Evolutionary conservation across 176 grass and related monocot species (phyloP), one percentile per base, ranked within the genome.

Genomic region (Bromus sterilis): DNA sequence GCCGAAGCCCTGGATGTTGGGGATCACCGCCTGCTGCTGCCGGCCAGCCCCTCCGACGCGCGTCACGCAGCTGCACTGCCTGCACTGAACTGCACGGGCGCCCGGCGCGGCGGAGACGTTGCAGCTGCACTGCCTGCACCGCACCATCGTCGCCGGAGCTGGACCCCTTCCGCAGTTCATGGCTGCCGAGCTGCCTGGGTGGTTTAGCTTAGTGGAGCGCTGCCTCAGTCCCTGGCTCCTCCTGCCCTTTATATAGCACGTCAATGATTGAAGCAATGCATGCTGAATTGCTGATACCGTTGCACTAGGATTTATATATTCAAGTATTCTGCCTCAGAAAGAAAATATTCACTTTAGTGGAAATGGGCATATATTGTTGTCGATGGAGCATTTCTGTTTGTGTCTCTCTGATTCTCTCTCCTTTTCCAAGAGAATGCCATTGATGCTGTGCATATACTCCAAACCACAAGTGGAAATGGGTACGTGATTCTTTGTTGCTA

Each of bases 81-180:
- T 6, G 76, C 94, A 97, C 44, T 85, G 75, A 78, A 97, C 43
- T 28, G 75, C 81, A 33, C 78, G 42, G 84, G 43, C 21, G 10
- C 75, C 76, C 48, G 78, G 74, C n/a, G 49, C 78, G 70, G 86
- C 81, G 1, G 25, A 5, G 7, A 93, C 78, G 11, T 14, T 35
- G n/a, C 58, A 32, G 30, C 83, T 44, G 78, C 85, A 76, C 60
- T 68, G 42, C 78, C 36, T 86, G 85, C 85, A 86, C 34, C 85
- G 61, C 48, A 64, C n/a, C 9, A 57, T 25, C 9, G 35, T 4
- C 7, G 44, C 44, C 44, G 44, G 14, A 48, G 44, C 44, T 13
- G 49, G 1, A 55, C 26, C 9, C 4, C 61, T 14, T 2, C 85
- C 60, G 70, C 43, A 68, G 60, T 57, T 57, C 78, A 81, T 87